phyloP scores from a whole-genome alignment of 345 rosid species.

The Euphorbia peplus region DNA sequence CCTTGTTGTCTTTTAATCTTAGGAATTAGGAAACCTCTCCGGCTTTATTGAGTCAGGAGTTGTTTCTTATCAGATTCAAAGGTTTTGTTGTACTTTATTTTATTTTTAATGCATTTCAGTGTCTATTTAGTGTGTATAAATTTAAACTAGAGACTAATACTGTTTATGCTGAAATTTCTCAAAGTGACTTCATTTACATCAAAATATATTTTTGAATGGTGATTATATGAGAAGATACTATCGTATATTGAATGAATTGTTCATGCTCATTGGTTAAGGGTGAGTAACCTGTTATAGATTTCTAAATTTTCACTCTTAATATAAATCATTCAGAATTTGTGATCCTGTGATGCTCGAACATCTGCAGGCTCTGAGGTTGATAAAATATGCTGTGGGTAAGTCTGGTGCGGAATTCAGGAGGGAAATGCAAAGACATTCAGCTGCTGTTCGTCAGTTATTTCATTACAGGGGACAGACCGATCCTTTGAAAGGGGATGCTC shows the following conservation, averaged over 20 bases:
- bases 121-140: not conserved
- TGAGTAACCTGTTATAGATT: slow-evolving; percentile 5
- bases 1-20: not conserved
- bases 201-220: not conserved
- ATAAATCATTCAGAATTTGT: not conserved
- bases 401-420: slow-evolving; percentile 88
- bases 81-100: not conserved
- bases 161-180: not conserved
- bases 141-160: not conserved
- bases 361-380: slow-evolving; percentile 76
- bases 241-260: not conserved
- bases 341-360: slow-evolving; percentile 5
- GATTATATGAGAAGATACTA: not conserved
- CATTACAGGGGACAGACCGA: slow-evolving; percentile 87
- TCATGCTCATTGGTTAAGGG: not conserved
- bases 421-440: slow-evolving; percentile 93
- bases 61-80: not conserved
- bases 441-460: slow-evolving; percentile 70
- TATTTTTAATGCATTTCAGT: not conserved
- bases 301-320: not conserved
- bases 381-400: slow-evolving; percentile 82
- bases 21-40: not conserved
- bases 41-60: not conserved
- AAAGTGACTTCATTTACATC: not conserved
- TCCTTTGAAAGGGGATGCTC: slow-evolving; percentile 91